Base-by-base conservation (phyloP, 768 basidiomycete genomes). In the Naganishia friedmannii region DNA sequence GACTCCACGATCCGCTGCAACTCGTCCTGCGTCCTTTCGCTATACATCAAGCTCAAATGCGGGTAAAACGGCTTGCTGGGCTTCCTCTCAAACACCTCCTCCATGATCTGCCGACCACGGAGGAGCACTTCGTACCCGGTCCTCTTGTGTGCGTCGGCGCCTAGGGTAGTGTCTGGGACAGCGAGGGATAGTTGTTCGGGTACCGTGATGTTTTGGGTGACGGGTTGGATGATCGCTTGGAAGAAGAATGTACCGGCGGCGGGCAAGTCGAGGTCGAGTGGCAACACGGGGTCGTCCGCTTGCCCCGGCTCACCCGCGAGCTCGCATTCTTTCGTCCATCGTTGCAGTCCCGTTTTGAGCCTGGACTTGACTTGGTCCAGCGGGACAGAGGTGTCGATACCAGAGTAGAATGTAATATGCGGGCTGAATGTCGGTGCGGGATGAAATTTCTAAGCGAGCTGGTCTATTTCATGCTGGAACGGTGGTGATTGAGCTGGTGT, bases 171-270 rank as follows among this genome's bases (percentile, higher is more conserved):
- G 19, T 63, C 60, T 2, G 39, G 60, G 13, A 42, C 60, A n/a
- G 29, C 60, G 23, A 63, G 60, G 2, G 60, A 63, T 28, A 42
- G 60, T 63, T 63, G 37, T 26, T 23, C 60, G 23, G 60, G 60
- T 17, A 63, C 60, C 21, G 60, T 63, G 15, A 63, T 26, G 60
- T 63, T 34, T 34, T 63, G 60, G 5, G 60, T 63, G 26, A 63
- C 60, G 60, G 60, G 60, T 63, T 63, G 60, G 23, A 63, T 45
- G 60, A 63, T 45, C 19, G 60, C 60, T 45, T 63, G 60, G 60
- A 63, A 63, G 42, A 63, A 63, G 60, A 45, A 45, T 37, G 37
- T 45, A 8, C 60, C 60, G 23, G 60, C 60, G 37, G 26, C 34
- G 21, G 60, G 60, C 19, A 63, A 28, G 60, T 63, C 60, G n/a